Conservation (phyloP, 2,329 filamentous ascomycete genomes). For the Pseudogymnoascus sp. region DNA sequence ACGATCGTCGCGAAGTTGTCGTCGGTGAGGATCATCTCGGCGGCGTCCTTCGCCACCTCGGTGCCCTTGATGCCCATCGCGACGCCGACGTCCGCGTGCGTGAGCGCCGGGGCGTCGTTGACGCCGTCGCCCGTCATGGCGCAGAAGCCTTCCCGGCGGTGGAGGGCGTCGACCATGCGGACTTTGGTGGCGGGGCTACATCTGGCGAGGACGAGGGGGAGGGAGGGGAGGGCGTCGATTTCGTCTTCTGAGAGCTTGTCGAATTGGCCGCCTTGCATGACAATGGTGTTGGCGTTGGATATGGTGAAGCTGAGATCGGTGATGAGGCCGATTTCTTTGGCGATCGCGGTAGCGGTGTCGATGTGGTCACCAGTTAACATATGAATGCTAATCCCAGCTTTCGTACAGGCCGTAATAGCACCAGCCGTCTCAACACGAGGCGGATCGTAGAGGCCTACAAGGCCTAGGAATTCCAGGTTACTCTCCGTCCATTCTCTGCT, state of each 20-base stretch:
- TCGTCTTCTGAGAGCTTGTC: conserved; percentile 55
- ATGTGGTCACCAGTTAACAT: conserved; percentile 67
- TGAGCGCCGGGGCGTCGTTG: conserved; percentile 67
- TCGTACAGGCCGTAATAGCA: conserved; percentile 52
- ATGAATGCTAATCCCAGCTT: conserved; percentile 58
- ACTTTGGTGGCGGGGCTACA: conserved; percentile 67
- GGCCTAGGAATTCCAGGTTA: conserved; percentile 57
- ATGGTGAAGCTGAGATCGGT: conserved; percentile 26
- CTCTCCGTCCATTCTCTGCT: conserved; percentile 50
- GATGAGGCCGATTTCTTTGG: conserved; percentile 58
- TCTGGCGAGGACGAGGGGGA: conserved; percentile 63
- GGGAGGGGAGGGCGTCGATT: conserved; percentile 52
- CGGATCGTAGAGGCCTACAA: conserved; percentile 67
- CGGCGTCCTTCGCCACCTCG: conserved; percentile 72
- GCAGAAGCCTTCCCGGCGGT: conserved; percentile 60
- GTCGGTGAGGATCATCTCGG: conserved; percentile 81
- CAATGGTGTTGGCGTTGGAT: conserved; percentile 23
- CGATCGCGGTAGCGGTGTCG: conserved; percentile 60
- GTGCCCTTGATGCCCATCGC: conserved; percentile 67
- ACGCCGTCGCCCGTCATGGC: conserved; percentile 73
- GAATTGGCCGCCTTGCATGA: conserved; percentile 59
- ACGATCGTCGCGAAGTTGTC: conserved; percentile 92
- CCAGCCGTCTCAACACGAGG: conserved; percentile 60
- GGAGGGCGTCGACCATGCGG: conserved; percentile 69
- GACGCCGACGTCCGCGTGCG: conserved; percentile 68